phyloP scores from a whole-genome alignment of 805 yeast species.

The Metschnikowia kofuensis region DNA sequence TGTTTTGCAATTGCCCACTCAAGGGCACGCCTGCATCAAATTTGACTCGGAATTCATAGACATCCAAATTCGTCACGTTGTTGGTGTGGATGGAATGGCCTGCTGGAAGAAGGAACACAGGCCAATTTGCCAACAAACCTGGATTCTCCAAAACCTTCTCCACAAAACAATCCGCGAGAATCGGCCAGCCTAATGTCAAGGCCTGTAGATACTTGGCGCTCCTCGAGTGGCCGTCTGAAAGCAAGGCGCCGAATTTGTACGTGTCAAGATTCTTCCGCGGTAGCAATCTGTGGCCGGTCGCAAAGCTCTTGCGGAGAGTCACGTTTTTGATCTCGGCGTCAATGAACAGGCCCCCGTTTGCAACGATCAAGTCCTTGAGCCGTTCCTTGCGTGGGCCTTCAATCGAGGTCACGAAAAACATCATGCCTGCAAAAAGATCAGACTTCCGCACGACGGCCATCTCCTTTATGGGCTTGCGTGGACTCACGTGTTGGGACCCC shows the following conservation, averaged over 20 bases:
- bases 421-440: slow-evolving; percentile 15
- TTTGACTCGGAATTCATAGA: slow-evolving; percentile 41
- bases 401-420: slow-evolving; percentile 37
- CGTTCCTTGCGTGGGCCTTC: slow-evolving; percentile 32
- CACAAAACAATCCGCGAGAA: slow-evolving; percentile 58
- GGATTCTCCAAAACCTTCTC: slow-evolving; percentile 42
- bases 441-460: neutral
- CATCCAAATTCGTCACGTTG: slow-evolving; percentile 47
- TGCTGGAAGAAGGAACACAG: slow-evolving; percentile 61
- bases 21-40: slow-evolving; percentile 30
- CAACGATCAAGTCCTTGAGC: slow-evolving; percentile 32
- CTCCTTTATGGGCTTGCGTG: slow-evolving; percentile 2
- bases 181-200: slow-evolving; percentile 84
- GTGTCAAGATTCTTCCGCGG: slow-evolving; percentile 3
- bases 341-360: slow-evolving; percentile 42
- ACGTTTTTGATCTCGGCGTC: slow-evolving; percentile 34
- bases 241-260: slow-evolving; percentile 56
- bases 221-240: slow-evolving; percentile 57
- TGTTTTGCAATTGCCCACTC: slow-evolving; percentile 41
- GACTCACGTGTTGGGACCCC: slow-evolving; percentile 3
- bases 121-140: slow-evolving; percentile 39
- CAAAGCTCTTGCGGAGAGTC: slow-evolving; percentile 17
- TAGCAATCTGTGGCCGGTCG: slow-evolving; percentile 5
- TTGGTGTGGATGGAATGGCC: slow-evolving; percentile 57
- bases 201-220: slow-evolving; percentile 77